Conservation (phyloP, 2,329 filamentous ascomycete genomes). For the Stagonosporopsis tanaceti region DNA sequence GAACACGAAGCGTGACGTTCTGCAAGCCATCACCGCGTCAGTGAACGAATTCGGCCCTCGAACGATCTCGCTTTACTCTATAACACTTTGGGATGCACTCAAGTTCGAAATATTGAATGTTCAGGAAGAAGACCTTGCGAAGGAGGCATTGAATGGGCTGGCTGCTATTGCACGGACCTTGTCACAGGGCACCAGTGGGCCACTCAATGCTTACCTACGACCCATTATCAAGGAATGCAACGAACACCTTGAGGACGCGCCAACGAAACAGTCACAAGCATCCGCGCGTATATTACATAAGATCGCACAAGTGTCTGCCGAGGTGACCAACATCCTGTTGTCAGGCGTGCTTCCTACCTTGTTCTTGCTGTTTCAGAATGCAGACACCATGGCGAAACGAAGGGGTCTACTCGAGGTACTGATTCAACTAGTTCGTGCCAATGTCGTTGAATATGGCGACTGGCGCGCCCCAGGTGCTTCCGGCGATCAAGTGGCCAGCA, state of each 20-base stretch:
- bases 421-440: slow-evolving; percentile 65
- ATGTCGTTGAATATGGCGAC: slow-evolving; percentile 63
- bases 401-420: slow-evolving; percentile 69
- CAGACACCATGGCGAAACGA: slow-evolving; percentile 68
- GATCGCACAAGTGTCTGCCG: slow-evolving; percentile 62
- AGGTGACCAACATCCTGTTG: slow-evolving; percentile 64
- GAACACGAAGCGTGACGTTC: slow-evolving; percentile 73
- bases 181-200: slow-evolving; percentile 57
- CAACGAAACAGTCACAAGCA: slow-evolving; percentile 72
- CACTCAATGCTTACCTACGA: slow-evolving; percentile 63
- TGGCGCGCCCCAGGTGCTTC: slow-evolving; percentile 58
- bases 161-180: slow-evolving; percentile 64
- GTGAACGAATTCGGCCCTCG: slow-evolving; percentile 65
- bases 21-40: slow-evolving; percentile 69
- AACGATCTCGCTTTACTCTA: slow-evolving; percentile 68
- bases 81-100: slow-evolving; percentile 72
- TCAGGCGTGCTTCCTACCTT: slow-evolving; percentile 65
- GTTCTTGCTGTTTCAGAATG: slow-evolving; percentile 67
- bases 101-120: slow-evolving; percentile 74
- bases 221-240: slow-evolving; percentile 72
- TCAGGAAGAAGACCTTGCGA: slow-evolving; percentile 70
- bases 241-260: slow-evolving; percentile 72
- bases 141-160: slow-evolving; percentile 65
- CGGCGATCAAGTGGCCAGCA: slow-evolving; percentile 40
- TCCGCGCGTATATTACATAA: slow-evolving; percentile 67